These are phyloP conservation scores for Diaporthe sp. DNA, from an alignment of 2,329 filamentous ascomycete species.

Conservation along the genomic window DNA sequence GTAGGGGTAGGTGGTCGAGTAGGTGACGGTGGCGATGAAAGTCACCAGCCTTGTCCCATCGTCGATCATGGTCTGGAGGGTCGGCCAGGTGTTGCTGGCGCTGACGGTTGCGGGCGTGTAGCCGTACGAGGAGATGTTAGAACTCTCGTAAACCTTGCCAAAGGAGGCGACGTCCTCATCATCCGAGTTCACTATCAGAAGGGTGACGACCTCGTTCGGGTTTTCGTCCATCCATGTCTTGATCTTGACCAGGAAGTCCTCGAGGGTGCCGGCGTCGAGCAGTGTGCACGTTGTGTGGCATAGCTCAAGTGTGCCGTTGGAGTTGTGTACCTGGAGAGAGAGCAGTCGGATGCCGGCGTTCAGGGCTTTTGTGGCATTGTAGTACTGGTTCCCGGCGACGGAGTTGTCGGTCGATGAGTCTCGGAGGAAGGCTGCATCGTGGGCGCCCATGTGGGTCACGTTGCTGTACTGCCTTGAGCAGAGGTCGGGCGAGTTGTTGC, in stretches of 20 bases:
- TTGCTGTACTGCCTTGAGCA: conserved; percentile 81
- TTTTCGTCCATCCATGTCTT: conserved; percentile 78
- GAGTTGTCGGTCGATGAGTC: conserved; percentile 73
- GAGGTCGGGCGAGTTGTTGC: conserved; percentile 85
- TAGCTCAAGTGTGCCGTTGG: conserved; percentile 71
- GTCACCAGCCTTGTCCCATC: conserved; percentile 75
- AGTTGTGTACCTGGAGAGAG: conserved; percentile 78
- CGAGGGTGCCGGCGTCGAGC: conserved; percentile 77
- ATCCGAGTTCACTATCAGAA: conserved; percentile 81
- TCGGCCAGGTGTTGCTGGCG: conserved; percentile 73
- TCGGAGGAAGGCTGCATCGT: conserved; percentile 80
- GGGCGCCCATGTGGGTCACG: conserved; percentile 83
- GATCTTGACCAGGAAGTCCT: conserved; percentile 74
- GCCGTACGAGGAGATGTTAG: conserved; percentile 72
- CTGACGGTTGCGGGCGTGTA: conserved; percentile 66
- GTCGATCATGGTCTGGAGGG: conserved; percentile 77
- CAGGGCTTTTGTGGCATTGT: conserved; percentile 79
- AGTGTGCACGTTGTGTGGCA: conserved; percentile 79
- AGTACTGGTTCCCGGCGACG: conserved; percentile 79
- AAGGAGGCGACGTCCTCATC: conserved; percentile 68
- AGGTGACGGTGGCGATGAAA: conserved; percentile 73
- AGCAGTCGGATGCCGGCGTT: conserved; percentile 80
- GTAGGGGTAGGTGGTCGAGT: conserved; percentile 63
- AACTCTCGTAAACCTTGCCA: conserved; percentile 65
- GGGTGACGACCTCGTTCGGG: conserved; percentile 81